Evolutionary conservation across 2,329 filamentous ascomycete genomes (phyloP).

Genomic region (Proliferodiscus dingleyae): DNA sequence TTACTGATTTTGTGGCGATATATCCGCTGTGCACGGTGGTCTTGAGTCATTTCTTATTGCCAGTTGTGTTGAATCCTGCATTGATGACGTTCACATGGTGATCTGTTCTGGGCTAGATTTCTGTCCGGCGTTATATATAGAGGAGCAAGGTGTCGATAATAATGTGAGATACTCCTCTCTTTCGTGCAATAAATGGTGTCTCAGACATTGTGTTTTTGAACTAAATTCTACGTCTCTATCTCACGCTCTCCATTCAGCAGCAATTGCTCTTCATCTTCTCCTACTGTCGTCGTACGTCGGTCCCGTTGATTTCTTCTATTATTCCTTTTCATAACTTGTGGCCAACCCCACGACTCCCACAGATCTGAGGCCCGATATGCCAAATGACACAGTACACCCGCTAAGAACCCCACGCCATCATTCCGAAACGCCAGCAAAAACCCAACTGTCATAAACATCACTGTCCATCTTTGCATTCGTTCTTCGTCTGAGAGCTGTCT

Average conservation of each 20-base stretch:
- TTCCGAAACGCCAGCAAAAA: constrained; percentile 82
- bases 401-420: constrained; percentile 80
- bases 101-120: not conserved
- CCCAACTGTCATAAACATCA: constrained; percentile 86
- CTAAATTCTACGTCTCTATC: not conserved
- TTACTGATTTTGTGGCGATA: constrained; percentile 50
- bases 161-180: not conserved
- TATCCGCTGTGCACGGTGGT: constrained; percentile 51
- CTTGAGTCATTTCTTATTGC: constrained; percentile 51
- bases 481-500: constrained; percentile 60
- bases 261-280: constrained; percentile 14
- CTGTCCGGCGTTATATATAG: not conserved
- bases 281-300: constrained; percentile 6
- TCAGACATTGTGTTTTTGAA: not conserved
- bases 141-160: not conserved
- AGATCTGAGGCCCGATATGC: constrained; percentile 43
- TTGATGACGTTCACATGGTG: constrained; percentile 60
- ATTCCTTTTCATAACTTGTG: constrained; percentile 1
- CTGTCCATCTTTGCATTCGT: constrained; percentile 71
- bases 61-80: constrained; percentile 56
- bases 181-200: not conserved
- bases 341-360: constrained; percentile 13
- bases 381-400: constrained; percentile 74
- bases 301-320: constrained; percentile 8
- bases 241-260: constrained; percentile 1